A percentile compares a stretch with the other conserved stretches of the same genome.
These are phyloP conservation scores for Trichoderma sp. DNA, from an alignment of 2,329 filamentous ascomycete species.

Conservation along the genomic window DNA sequence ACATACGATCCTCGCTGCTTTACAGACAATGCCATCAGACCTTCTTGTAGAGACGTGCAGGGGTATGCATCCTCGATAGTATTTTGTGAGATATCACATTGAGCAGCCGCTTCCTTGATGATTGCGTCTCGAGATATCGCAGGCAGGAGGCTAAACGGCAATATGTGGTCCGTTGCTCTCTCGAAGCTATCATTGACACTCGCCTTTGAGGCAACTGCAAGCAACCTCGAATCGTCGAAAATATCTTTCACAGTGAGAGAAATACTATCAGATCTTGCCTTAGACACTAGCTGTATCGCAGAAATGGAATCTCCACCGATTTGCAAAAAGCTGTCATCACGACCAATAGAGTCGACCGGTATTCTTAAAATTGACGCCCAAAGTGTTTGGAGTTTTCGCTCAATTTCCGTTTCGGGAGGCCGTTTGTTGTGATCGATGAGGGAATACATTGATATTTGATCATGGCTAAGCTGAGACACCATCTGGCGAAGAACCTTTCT, in stretches of 20 bases:
- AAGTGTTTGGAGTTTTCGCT: background rate
- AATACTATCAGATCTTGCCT: background rate
- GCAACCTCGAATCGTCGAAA: constrained; percentile 20
- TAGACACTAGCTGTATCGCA: constrained; percentile 3
- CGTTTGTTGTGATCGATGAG: background rate
- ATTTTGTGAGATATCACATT: background rate
- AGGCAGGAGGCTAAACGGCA: background rate
- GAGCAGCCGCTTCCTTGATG: background rate
- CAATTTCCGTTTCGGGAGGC: constrained; percentile 1
- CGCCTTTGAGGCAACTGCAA: background rate
- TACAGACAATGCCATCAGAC: constrained; percentile 17
- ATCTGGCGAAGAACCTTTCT: background rate
- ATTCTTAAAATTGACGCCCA: background rate
- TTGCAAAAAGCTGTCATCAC: constrained; percentile 12
- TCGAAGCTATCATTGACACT: background rate
- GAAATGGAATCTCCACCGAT: constrained; percentile 13
- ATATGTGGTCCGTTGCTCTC: background rate
- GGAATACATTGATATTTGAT: constrained; percentile 2
- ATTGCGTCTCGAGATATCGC: background rate
- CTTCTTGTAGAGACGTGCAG: constrained; percentile 21
- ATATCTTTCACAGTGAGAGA: constrained; percentile 19
- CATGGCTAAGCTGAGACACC: background rate
- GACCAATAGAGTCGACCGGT: background rate
- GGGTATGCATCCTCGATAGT: constrained; percentile 20
- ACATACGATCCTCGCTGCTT: constrained; percentile 19